These are phyloP conservation scores for Coprinopsis strossmayeri DNA, from an alignment of 768 basidiomycete genomes.

Conservation along the genomic window DNA sequence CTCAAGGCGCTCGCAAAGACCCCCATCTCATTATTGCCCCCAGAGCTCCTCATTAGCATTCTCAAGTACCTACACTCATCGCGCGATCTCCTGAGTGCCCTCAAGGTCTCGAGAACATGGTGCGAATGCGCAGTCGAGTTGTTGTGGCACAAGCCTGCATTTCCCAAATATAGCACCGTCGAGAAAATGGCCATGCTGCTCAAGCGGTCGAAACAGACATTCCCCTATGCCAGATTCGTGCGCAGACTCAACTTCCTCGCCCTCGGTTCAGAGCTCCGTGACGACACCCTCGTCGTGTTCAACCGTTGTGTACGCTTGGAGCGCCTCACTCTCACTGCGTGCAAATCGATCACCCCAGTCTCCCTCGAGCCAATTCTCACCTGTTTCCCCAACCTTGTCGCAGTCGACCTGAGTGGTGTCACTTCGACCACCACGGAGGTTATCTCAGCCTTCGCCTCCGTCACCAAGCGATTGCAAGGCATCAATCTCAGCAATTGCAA, in stretches of 20 bases:
- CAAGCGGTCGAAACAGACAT: conserved; percentile 57
- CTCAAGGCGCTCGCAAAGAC: conserved; percentile 31
- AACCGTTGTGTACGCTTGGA: conserved; percentile 75
- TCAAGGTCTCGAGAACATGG: conserved; percentile 87
- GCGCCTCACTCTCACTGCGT: conserved; percentile 82
- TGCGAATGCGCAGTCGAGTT: conserved; percentile 95
- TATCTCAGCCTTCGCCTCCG: conserved; percentile 61
- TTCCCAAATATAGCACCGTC: conserved; percentile 64
- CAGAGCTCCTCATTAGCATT: conserved; percentile 90
- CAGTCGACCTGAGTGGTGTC: conserved; percentile 80
- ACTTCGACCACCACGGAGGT: conserved; percentile 62
- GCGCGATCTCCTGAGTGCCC: conserved; percentile 64
- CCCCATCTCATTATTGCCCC: conserved; percentile 67
- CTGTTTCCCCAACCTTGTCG: conserved; percentile 69
- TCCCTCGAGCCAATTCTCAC: conserved; percentile 61
- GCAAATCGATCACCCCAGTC: conserved; percentile 57
- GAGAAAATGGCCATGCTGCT: conserved; percentile 75
- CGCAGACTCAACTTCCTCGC: conserved; percentile 86
- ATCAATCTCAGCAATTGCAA: conserved; percentile 86
- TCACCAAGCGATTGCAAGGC: conserved; percentile 78
- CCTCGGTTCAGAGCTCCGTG: conserved; percentile 61
- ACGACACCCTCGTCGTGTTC: conserved; percentile 68
- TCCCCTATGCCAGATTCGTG: conserved; percentile 83
- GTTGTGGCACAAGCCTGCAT: conserved; percentile 86
- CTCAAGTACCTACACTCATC: conserved; percentile 75